A percentile compares a stretch with the other conserved stretches of the same genome.
These are phyloP conservation scores for Perilla frutescens DNA, from an alignment of 257 asterid genomes.

Conservation along the genomic window DNA sequence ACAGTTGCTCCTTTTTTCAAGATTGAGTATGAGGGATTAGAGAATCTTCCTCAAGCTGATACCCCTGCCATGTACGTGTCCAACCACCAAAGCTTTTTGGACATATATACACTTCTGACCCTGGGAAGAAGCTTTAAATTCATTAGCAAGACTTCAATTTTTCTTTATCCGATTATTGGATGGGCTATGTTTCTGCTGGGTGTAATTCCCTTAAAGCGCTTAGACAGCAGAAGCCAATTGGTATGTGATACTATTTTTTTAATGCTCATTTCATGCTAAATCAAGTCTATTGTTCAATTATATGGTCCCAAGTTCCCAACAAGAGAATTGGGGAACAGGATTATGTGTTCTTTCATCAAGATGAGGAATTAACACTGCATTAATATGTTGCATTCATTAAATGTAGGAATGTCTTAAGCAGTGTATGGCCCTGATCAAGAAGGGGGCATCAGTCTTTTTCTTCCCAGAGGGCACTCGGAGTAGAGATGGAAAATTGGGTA, in stretches of 20 bases:
- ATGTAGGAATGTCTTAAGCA: slow-evolving; percentile 86
- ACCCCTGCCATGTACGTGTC: slow-evolving; percentile 92
- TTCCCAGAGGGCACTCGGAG: slow-evolving; percentile 98
- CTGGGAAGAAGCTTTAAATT: slow-evolving; percentile 91
- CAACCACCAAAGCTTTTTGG: slow-evolving; percentile 96
- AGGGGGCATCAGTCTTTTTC: slow-evolving; percentile 95
- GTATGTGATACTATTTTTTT: slow-evolving; percentile 47
- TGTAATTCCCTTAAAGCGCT: slow-evolving; percentile 88
- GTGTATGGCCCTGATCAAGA: slow-evolving; percentile 78
- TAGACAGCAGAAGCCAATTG: slow-evolving; percentile 95
- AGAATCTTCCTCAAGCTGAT: slow-evolving; percentile 74
- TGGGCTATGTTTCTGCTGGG: slow-evolving; percentile 99
- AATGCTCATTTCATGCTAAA: slow-evolving; percentile 15
- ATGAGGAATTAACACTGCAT: slow-evolving; percentile 11
- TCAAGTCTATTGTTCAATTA: slow-evolving; percentile 16
- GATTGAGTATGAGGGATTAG: slow-evolving; percentile 81
- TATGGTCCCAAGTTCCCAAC: slow-evolving; percentile 14
- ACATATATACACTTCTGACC: slow-evolving; percentile 87
- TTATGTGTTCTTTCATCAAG: slow-evolving; percentile 13
- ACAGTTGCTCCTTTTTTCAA: slow-evolving; percentile 74
- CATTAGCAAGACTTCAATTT: slow-evolving; percentile 94
- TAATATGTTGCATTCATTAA: slow-evolving; percentile 27
- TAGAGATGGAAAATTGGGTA: slow-evolving; percentile 79
- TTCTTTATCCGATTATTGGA: slow-evolving; percentile 88
- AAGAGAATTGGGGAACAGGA: background rate